Percentiles rank a stretch among this genome's conserved stretches.
These are phyloP conservation scores for Peronospora tabacina DNA, from an alignment of 352 stramenopile species.

Conservation along the genomic window DNA sequence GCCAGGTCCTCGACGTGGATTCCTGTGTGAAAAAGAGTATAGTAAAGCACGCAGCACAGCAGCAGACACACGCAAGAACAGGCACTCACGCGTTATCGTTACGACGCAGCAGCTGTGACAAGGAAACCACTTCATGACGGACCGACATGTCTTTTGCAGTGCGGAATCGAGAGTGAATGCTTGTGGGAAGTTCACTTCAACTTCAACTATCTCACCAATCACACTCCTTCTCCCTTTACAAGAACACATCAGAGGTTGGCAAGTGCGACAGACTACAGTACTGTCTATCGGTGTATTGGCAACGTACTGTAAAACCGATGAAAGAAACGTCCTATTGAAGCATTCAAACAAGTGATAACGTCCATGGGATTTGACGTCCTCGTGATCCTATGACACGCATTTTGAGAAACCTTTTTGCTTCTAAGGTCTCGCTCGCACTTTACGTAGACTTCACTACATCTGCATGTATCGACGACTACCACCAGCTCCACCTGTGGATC, in stretches of 20 bases:
- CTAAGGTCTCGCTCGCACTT: neutral
- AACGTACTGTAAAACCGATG: no score
- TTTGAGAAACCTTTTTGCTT: neutral
- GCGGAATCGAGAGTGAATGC: conserved; percentile 30
- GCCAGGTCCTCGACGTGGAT: conserved; percentile 7
- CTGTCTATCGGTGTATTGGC: no score
- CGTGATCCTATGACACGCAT: no score
- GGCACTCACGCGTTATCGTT: conserved; percentile 29
- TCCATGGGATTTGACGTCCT: no score
- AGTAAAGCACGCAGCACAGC: neutral
- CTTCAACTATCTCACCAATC: conserved; percentile 16
- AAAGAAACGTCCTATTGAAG: no score
- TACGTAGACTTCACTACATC: conserved; percentile 22
- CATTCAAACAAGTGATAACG: no score
- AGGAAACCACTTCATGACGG: conserved; percentile 57
- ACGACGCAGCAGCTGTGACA: conserved; percentile 60
- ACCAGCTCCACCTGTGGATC: conserved; percentile 23
- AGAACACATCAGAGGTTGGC: no score
- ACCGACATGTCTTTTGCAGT: conserved; percentile 40
- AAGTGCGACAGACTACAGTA: no score
- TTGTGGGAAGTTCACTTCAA: conserved; percentile 10
- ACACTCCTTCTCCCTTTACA: neutral
- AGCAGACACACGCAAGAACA: conserved; percentile 1
- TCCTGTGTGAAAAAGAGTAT: conserved; percentile 3
- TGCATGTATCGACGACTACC: conserved; percentile 39